Evolutionary conservation across 2,329 filamentous ascomycete species (phyloP), one percentile per base, ranked within the genome.

Genomic region (Diaporthe nobilis): DNA sequence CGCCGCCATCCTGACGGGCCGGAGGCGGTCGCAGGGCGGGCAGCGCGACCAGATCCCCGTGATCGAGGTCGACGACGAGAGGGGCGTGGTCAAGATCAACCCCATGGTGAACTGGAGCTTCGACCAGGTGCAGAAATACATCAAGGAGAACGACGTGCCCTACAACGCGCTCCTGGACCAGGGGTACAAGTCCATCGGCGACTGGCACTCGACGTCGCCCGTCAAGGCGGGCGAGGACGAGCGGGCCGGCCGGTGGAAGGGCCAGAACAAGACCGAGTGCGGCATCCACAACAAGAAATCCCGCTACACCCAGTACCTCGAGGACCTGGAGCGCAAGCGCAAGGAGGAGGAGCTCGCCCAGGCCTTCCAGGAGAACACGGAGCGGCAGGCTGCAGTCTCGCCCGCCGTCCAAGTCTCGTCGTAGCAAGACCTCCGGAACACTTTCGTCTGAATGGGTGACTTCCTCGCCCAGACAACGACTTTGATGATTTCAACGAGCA

Each of bases 271-370:
- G 93, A 97, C 95, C 22, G 97, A 99, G 88, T 99, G 97, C 85
- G 97, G 97, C 65, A 98, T 99, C 82, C 97, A 99, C 91, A 98
- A 98, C 89, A 97, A 97, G 86, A 93, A 96, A 85, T 98, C 95
- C 75, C 93, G 95, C 80, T 99, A 98, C 82, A 94, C 95, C 15
- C 92, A 96, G 85, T 98, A 94, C 85, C 86, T 98, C 74, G 89
- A 90, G 81, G 92, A 95, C 77, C 91, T 94, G 85, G 93, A 95
- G 83, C 86, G 89, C 82, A 78, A 78, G 55, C 76, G 75, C 55
- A 77, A 79, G 73, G 71, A 76, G 55, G 78, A 77, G 25, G 71
- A 75, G 53, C 75, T 77, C 47, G 75, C 77, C 55, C 58, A 77
- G 60, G 77, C 77, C 42, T 76, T 77, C 51, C n/a, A 77, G 58